Conservation (phyloP, 2,329 filamentous ascomycete genomes). For the Aspergillus pseudoterreus region DNA sequence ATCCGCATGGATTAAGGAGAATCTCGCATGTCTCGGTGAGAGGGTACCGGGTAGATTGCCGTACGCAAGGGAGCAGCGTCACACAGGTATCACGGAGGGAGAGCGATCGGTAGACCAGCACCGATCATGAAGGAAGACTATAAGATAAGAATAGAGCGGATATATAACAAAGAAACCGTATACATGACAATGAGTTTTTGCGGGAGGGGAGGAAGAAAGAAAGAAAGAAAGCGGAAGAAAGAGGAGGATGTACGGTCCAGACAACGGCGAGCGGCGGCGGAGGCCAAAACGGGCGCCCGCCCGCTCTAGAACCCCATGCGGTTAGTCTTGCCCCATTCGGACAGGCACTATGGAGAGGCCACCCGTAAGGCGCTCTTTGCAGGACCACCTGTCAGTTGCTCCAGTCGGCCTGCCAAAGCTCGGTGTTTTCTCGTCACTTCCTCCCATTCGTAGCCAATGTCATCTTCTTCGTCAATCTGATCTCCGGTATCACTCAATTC, state of each 20-base stretch:
- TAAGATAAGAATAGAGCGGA: neutral
- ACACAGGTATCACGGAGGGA: constrained; percentile 12
- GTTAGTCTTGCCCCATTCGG: constrained; percentile 8
- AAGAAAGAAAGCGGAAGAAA: constrained; percentile 4
- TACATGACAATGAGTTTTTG: neutral
- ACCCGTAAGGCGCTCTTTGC: constrained; percentile 4
- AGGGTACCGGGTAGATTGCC: constrained; percentile 6
- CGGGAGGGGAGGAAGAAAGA: constrained; percentile 2
- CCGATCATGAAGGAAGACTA: constrained; percentile 3
- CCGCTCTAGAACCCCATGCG: constrained; percentile 11
- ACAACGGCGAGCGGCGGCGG: constrained; percentile 14
- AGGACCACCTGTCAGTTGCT: constrained; percentile 35
- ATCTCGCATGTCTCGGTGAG: constrained; percentile 12
- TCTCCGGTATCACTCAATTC: constrained; percentile 42
- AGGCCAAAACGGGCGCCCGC: constrained; percentile 8
- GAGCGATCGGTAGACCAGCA: constrained; percentile 7
- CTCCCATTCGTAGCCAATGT: constrained; percentile 67
- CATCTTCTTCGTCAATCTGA: constrained; percentile 41
- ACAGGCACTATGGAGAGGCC: neutral
- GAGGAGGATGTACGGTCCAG: constrained; percentile 14
- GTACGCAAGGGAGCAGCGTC: constrained; percentile 19
- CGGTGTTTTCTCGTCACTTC: constrained; percentile 85
- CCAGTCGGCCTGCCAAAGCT: constrained; percentile 68
- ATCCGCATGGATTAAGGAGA: constrained; percentile 4
- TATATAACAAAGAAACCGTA: neutral